Evolutionary conservation across 371 early-diverging fungal species (phyloP), one percentile per base, ranked within the genome.

Genomic region (Coemansia sp.): DNA sequence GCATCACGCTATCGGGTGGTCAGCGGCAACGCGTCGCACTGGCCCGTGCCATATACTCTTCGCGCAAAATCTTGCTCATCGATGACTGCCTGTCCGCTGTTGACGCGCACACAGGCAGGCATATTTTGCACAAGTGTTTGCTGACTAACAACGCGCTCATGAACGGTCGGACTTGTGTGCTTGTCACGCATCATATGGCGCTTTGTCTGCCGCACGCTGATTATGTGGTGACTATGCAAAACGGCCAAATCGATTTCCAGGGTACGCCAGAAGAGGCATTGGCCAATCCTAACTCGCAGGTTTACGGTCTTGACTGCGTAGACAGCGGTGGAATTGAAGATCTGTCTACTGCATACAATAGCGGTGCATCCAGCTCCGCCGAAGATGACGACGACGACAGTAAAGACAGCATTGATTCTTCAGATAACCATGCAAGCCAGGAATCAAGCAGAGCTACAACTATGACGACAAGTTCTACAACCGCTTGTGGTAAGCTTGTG

Each of bases 101-200:
- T 4, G 92, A 92, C 72, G 88, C 91, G 11, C 95, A 95, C 37
- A 97, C 97, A 0, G 96, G 92, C 3, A 87, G 86, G 62, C 91
- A 91, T 72, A 81, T 97, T 7, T 83, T 88, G 61, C 78, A 86
- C 45, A 68, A 88, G 29, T 92, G 92, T 63, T 56, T 92, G 62
- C 83, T 85, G 31, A 60, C 42, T 16, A 40, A 22, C 26, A 54
- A 54, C 18, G 72, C 73, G 5, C 63, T 89, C 61, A 82, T 96
- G 86, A 70, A 63, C 26, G 83, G 84, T 13, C 85, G 94, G 18
- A 94, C 95, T 0, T 79, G 89, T 22, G 82, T 97, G 24, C 78
- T 97, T 14, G 94, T 92, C 7, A 93, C 94, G 0, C 92, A 96
- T 66, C 88, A 92, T 47, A 87, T 92, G 29, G 79, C 85, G 4